Evolutionary conservation across 495 filamentous ascomycete species (phyloP).

Genomic region (Podospora pseudocomata): DNA sequence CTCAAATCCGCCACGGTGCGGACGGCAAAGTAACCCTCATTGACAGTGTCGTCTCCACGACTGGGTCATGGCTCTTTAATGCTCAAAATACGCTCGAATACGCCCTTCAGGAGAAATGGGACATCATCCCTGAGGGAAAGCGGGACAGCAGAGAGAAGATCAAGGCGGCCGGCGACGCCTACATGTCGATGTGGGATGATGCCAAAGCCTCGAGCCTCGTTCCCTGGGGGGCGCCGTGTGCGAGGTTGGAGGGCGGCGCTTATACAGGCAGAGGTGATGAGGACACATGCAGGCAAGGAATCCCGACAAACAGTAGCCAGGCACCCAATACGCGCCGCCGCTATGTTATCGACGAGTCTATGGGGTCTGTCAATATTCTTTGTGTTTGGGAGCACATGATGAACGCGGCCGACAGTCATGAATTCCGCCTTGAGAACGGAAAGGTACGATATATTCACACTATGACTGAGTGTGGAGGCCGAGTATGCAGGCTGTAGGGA

Average conservation of each 20-base stretch:
- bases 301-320: slow-evolving; percentile 38
- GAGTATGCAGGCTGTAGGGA: neutral
- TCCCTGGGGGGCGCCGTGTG: slow-evolving; percentile 43
- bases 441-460: slow-evolving; percentile 45
- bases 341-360: slow-evolving; percentile 40
- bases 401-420: slow-evolving; percentile 40
- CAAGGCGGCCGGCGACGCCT: slow-evolving; percentile 38
- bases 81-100: slow-evolving; percentile 38
- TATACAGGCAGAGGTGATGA: slow-evolving; percentile 39
- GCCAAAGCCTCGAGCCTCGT: slow-evolving; percentile 31
- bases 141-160: slow-evolving; percentile 30
- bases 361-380: slow-evolving; percentile 38
- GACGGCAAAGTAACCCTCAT: slow-evolving; percentile 32
- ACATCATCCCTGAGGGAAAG: slow-evolving; percentile 32
- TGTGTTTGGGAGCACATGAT: slow-evolving; percentile 43
- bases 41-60: slow-evolving; percentile 40
- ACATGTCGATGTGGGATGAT: slow-evolving; percentile 41
- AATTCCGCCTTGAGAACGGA: slow-evolving; percentile 42
- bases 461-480: slow-evolving; percentile 32
- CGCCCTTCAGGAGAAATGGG: slow-evolving; percentile 38
- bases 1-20: slow-evolving; percentile 35
- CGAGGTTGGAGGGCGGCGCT: slow-evolving; percentile 36
- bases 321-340: slow-evolving; percentile 37
- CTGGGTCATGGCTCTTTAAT: slow-evolving; percentile 42
- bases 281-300: slow-evolving; percentile 40